Base-by-base conservation (phyloP, 106 monocot species). In the Phalaenopsis aphrodite region DNA sequence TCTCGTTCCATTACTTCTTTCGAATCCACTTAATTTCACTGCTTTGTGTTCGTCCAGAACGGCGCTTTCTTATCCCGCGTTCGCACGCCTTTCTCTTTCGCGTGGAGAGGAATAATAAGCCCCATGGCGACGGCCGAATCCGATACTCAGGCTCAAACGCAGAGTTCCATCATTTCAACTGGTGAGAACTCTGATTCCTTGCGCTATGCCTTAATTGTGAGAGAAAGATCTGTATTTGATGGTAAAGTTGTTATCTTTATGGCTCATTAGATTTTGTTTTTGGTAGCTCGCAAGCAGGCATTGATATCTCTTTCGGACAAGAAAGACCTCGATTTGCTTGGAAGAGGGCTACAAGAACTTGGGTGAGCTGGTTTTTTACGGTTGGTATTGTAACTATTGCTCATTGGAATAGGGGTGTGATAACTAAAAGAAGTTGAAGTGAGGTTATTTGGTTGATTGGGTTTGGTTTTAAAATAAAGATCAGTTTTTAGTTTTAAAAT, bases 221-320 rank as follows among this genome's bases (percentile, higher is more conserved):
- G 69, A 12, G 8, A 69, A 68, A 61, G 3, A 14, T 39, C 15
- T 39, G 3, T 8, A 6, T 39, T 69, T 38, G 38, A 18, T 43
- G 5, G 45, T 45, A 74, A 69, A 69, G 36, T 38, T 74, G 42
- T 1, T 15, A 74, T 74, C 21, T 74, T 42, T 6, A 14, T 19
- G 43, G 30, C 41, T 71, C 30, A 5, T 38, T 9, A 30, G 38
- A 15, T 4, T 14, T 14, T 76, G 3, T 30, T 12, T 76, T 49
- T 49, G 11, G 52, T 45, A 91, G 98, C 88, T 45, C 1, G 57
- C 21, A 98, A 92, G 77, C 98, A 87, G 81, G 98, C 98, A 73
- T 88, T 98, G 79, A 88, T 98, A 84, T 98, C 98, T 61, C 80
- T 98, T 42, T 98, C 98, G 19, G 86, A 98, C 86, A 98, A 98